Base-by-base conservation (phyloP, 805 yeast genomes). In the Teunomyces funiuensis region DNA sequence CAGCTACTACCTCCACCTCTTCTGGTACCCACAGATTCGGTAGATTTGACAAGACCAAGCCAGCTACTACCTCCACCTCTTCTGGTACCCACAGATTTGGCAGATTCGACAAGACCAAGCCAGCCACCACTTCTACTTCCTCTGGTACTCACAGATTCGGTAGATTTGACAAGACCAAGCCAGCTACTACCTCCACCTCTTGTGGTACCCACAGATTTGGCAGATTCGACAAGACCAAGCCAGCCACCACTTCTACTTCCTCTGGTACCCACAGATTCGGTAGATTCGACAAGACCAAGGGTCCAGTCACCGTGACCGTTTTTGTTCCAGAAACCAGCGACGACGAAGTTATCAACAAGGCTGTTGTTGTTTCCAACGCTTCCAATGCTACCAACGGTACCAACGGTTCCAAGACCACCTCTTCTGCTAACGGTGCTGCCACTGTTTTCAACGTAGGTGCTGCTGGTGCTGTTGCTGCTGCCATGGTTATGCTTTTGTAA, bases 141-240 rank as follows among this genome's bases (percentile, higher is more conserved):
- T 42, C 55, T 11, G 65, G 66, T 39, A 78, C 83, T 26, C 82
- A 80, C 68, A 73, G 61, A 47, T 69, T 68, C 50, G 86, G 86
- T 50, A 71, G 71, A 55, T 78, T 78, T 57, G 69, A 78, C 70
- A 73, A 76, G 62, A 76, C 52, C 65, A 71, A 37, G 68, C 29
- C 43, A 28, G 26, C 58, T 11, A 11, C 58, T 14, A 42, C 49
- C 14, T 25, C 57, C 13, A 37, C 56, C 20, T 36, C 45, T 11
- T 41, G 54, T 11, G 63, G 66, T 30, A 55, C 66, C 41, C 65
- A 58, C 55, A 53, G 44, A 38, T 49, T 48, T 46, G 65, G 69
- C 22, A 51, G 61, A 51, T 61, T 60, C 37, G 63, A 60, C 56
- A 58, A 63, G 53, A 71, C 79, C 40, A 51, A 60, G 47, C 54